Percentiles rank a stretch among this genome's conserved stretches.
These are phyloP conservation scores for Metarhizium brunneum DNA, from an alignment of 2,329 filamentous ascomycete genomes.

Conservation along the genomic window DNA sequence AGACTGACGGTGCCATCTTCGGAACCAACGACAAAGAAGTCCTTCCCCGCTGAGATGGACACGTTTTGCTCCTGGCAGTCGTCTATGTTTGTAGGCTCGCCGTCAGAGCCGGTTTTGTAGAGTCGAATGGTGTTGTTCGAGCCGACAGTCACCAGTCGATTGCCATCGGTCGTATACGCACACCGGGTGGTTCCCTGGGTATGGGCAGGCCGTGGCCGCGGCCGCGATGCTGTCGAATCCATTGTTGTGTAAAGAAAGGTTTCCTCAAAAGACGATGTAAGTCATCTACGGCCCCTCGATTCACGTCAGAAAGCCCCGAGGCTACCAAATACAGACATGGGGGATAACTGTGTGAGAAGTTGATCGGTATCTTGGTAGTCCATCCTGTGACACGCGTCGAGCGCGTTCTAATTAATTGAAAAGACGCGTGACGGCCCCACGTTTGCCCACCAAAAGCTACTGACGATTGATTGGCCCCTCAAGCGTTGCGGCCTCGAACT, in stretches of 20 bases:
- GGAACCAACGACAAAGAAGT: slow-evolving; percentile 79
- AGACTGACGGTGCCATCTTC: slow-evolving; percentile 95
- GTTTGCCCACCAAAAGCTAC: too few species aligned
- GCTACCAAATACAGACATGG: not conserved
- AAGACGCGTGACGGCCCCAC: not conserved
- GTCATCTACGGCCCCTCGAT: not conserved
- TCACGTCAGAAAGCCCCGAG: not conserved
- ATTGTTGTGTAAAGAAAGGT: slow-evolving; percentile 9
- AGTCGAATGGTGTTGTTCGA: slow-evolving; percentile 90
- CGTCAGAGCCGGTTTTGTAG: slow-evolving; percentile 84
- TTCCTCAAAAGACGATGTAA: not conserved
- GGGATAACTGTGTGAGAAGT: not conserved
- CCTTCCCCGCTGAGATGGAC: slow-evolving; percentile 64
- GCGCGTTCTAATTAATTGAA: not conserved
- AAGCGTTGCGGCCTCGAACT: too few species aligned
- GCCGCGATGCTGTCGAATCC: slow-evolving; percentile 29
- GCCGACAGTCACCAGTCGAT: slow-evolving; percentile 80
- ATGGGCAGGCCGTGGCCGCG: slow-evolving; percentile 61
- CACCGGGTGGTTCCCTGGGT: slow-evolving; percentile 80
- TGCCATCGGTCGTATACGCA: slow-evolving; percentile 82
- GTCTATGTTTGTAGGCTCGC: slow-evolving; percentile 86
- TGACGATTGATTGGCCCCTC: too few species aligned
- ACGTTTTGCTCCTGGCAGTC: slow-evolving; percentile 83
- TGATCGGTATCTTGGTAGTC: not conserved
- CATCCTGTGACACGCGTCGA: not conserved